A percentile compares a stretch with the other conserved stretches of the same genome.
Conservation (phyloP, 2,329 filamentous ascomycete species). For the Magnaporthiopsis rhizophila region DNA sequence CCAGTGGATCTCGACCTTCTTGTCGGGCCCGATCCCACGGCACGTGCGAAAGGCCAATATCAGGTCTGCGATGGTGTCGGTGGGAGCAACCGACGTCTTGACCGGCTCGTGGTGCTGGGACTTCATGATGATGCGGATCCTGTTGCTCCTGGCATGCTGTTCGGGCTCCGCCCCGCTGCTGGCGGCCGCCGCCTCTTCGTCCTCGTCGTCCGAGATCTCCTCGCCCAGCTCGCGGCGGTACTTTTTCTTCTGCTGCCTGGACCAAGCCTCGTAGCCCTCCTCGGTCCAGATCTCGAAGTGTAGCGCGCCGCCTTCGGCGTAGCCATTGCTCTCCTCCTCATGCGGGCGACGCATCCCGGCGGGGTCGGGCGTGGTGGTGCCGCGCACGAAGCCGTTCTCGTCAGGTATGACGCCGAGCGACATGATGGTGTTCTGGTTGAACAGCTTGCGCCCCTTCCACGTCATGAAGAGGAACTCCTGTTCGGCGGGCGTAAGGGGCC, state of each 20-base stretch:
- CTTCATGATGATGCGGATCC: conserved; percentile 45
- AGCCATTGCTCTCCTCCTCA: conserved; percentile 24
- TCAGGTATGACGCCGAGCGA: conserved; percentile 53
- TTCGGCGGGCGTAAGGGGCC: conserved; percentile 29
- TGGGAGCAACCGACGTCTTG: conserved; percentile 41
- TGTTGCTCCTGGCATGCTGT: conserved; percentile 15
- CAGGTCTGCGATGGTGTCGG: conserved; percentile 55
- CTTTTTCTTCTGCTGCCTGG: conserved; percentile 39
- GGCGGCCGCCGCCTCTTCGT: background rate
- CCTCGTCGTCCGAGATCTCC: conserved; percentile 25
- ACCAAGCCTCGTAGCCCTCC: conserved; percentile 45
- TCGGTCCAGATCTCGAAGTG: conserved; percentile 71
- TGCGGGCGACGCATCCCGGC: conserved; percentile 9
- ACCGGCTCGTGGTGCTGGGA: conserved; percentile 41
- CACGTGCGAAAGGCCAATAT: conserved; percentile 52
- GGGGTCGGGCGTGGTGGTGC: conserved; percentile 18
- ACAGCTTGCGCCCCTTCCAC: conserved; percentile 67
- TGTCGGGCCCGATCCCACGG: conserved; percentile 40
- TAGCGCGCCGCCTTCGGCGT: conserved; percentile 43
- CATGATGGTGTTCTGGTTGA: conserved; percentile 64
- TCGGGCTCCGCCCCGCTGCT: conserved; percentile 14
- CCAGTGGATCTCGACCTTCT: conserved; percentile 56
- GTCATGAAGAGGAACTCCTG: conserved; percentile 62
- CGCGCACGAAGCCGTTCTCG: conserved; percentile 33
- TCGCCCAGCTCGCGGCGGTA: conserved; percentile 35